Conservation (phyloP, 345 rosid genomes). For the Aegle marmelos region DNA sequence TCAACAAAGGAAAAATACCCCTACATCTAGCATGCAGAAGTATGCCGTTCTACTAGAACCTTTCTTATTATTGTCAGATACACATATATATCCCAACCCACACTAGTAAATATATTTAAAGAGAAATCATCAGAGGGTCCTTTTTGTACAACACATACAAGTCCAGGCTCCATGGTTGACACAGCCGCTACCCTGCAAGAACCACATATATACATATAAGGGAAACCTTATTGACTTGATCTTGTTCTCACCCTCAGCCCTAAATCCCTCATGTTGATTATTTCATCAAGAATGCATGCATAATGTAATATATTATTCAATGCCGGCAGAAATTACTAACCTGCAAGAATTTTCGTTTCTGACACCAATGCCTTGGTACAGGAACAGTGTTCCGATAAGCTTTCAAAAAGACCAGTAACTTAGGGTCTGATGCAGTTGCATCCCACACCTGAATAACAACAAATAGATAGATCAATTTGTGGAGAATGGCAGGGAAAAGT, state of each 20-base stretch:
- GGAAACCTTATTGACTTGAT: conserved; percentile 76
- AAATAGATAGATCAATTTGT: conserved; percentile 4
- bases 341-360: conserved; percentile 98
- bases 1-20: conserved; percentile 11
- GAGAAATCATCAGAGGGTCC: conserved; percentile 44
- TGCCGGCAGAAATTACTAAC: conserved; percentile 45
- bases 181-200: conserved; percentile 99
- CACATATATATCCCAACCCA: conserved; percentile 43
- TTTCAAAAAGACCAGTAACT: conserved; percentile 88
- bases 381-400: conserved; percentile 95
- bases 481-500: not conserved
- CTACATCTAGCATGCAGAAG: conserved; percentile 20
- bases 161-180: conserved; percentile 90
- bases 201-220: conserved; percentile 97
- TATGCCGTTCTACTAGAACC: not conserved
- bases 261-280: conserved; percentile 39
- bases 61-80: conserved; percentile 17
- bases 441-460: conserved; percentile 83
- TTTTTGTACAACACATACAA: conserved; percentile 86
- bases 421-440: conserved; percentile 97
- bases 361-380: conserved; percentile 99
- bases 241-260: conserved; percentile 55
- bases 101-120: conserved; percentile 30
- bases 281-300: conserved; percentile 50
- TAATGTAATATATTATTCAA: conserved; percentile 18